Evolutionary conservation across 257 asterid genomes (phyloP).

Genomic region (Plantago major): DNA sequence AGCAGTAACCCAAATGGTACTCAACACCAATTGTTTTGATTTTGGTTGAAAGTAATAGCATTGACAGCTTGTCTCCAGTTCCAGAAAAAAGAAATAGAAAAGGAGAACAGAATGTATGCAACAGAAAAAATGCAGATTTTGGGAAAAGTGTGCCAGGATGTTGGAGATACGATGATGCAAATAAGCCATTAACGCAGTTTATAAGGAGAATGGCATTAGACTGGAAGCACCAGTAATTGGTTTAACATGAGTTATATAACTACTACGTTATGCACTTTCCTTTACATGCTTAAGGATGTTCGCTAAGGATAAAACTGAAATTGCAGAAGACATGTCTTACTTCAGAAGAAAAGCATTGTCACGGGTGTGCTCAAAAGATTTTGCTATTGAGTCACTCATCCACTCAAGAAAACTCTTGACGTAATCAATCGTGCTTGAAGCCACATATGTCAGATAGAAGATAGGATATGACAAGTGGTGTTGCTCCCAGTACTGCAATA

Average conservation of each 20-base stretch:
- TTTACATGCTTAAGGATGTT: slow-evolving; percentile 16
- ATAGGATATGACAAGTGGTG: slow-evolving; percentile 68
- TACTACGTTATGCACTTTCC: slow-evolving; percentile 1
- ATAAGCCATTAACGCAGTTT: slow-evolving; percentile 3
- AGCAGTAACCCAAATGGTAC: slow-evolving; percentile 5
- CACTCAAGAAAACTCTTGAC: slow-evolving; percentile 96
- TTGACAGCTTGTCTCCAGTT: no score
- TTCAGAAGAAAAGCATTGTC: slow-evolving; percentile 88
- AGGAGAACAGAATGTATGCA: no score
- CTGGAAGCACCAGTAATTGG: neutral
- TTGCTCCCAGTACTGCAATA: slow-evolving; percentile 88
- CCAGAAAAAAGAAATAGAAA: no score
- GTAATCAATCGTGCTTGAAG: slow-evolving; percentile 91
- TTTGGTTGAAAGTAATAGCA: no score
- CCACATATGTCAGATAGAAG: slow-evolving; percentile 75
- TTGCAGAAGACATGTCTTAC: slow-evolving; percentile 39
- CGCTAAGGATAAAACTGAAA: slow-evolving; percentile 18
- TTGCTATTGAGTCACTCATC: slow-evolving; percentile 97
- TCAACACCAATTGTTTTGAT: neutral
- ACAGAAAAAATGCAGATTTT: no score
- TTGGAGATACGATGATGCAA: neutral
- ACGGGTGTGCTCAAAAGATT: slow-evolving; percentile 89
- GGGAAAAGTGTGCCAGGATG: no score
- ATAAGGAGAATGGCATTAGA: slow-evolving; percentile 3
- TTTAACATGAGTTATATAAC: slow-evolving; percentile 1